Conservation (phyloP, 768 basidiomycete species). For the Daedalea quercina region DNA sequence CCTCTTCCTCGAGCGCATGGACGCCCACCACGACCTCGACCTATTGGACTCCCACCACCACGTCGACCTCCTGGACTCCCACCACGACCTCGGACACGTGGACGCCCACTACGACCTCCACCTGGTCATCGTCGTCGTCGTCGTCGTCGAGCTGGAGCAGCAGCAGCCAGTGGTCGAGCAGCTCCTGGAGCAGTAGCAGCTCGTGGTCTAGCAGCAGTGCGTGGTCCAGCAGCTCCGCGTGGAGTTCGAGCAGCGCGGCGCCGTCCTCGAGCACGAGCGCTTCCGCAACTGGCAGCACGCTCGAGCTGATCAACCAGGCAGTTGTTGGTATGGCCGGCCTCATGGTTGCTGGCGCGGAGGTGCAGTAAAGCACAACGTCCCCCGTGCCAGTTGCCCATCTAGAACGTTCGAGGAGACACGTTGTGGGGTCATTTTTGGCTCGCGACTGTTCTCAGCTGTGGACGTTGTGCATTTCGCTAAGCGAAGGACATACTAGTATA, state of each 20-base stretch:
- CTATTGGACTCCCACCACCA: conserved; percentile 5
- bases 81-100: conserved; percentile 13
- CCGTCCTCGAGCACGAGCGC: not conserved
- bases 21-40: conserved; percentile 18
- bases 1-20: not conserved
- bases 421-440: not conserved
- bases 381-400: too few species aligned
- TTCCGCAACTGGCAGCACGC: not conserved
- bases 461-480: not conserved
- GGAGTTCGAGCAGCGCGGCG: conserved; percentile 2
- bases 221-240: not conserved
- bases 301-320: conserved; percentile 22
- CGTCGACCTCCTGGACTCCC: conserved; percentile 14
- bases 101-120: conserved; percentile 11
- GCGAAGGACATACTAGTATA: not conserved
- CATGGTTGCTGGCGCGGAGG: conserved; percentile 15
- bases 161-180: conserved; percentile 1
- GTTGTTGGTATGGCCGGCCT: conserved; percentile 20
- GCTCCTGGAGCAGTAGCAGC: not conserved
- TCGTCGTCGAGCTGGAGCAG: conserved; percentile 2
- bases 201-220: not conserved
- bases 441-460: not conserved
- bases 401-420: too few species aligned
- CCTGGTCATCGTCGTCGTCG: conserved; percentile 10
- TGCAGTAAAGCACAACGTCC: not conserved